phyloP scores from a whole-genome alignment of 2,329 filamentous ascomycete species.

The Penicillium sp. region DNA sequence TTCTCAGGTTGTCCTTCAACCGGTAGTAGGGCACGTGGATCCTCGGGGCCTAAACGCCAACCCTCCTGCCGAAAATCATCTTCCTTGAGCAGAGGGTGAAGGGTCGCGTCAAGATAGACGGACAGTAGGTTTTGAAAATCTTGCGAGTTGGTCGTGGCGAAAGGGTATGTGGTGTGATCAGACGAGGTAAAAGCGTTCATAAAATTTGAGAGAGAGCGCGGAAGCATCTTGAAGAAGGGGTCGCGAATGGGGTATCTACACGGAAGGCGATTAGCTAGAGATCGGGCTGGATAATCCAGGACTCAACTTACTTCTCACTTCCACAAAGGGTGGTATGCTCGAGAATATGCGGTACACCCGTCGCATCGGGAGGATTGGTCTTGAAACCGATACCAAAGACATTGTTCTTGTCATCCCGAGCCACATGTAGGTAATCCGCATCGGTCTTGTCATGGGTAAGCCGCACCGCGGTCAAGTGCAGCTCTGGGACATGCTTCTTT shows the following conservation, averaged over 20 bases:
- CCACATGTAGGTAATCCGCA: constrained; percentile 93
- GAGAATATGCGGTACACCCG: constrained; percentile 92
- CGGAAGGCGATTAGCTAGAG: constrained; percentile 17
- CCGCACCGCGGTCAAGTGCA: constrained; percentile 87
- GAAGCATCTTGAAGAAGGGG: constrained; percentile 99
- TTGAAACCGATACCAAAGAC: constrained; percentile 99
- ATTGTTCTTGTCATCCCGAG: constrained; percentile 96
- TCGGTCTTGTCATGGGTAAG: constrained; percentile 93
- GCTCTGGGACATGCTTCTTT: constrained; percentile 88
- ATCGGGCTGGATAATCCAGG: not conserved
- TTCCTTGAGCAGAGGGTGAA: constrained; percentile 84
- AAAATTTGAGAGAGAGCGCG: constrained; percentile 96
- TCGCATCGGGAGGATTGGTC: constrained; percentile 96
- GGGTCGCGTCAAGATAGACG: constrained; percentile 92
- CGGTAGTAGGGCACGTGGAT: constrained; percentile 64
- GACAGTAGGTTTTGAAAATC: constrained; percentile 96
- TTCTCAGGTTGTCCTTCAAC: constrained; percentile 51
- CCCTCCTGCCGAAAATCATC: constrained; percentile 96
- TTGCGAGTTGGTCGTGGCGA: constrained; percentile 92
- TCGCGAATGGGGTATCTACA: constrained; percentile 91
- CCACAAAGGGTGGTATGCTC: constrained; percentile 97
- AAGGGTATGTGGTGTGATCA: constrained; percentile 96
- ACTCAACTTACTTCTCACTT: constrained; percentile 73
- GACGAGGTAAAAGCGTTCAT: constrained; percentile 99
- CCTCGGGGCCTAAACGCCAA: constrained; percentile 93